These are phyloP conservation scores for Lactarius tabidus DNA, from an alignment of 768 basidiomycete genomes.

Conservation along the genomic window DNA sequence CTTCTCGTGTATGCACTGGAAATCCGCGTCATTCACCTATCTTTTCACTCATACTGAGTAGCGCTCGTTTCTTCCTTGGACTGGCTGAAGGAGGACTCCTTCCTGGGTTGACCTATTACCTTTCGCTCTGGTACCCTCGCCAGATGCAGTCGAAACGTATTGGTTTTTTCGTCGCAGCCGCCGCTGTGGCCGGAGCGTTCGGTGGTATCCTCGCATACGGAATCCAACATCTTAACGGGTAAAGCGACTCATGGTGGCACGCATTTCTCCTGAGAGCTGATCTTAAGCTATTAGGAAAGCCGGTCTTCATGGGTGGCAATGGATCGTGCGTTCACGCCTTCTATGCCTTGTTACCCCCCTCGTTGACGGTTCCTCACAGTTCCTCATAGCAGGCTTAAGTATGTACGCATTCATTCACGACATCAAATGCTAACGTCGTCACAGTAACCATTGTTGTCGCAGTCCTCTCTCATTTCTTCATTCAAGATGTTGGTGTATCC, in stretches of 20 bases:
- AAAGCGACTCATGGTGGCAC: background rate
- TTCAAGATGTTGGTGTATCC: slow-evolving; percentile 36
- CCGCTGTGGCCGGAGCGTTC: slow-evolving; percentile 48
- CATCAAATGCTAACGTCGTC: background rate
- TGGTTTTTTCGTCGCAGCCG: slow-evolving; percentile 62
- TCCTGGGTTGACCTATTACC: slow-evolving; percentile 41
- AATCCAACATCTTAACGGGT: slow-evolving; percentile 45
- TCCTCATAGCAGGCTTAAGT: slow-evolving; percentile 45
- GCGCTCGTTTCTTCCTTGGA: slow-evolving; percentile 43
- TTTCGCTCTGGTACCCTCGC: slow-evolving; percentile 59
- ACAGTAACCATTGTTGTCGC: slow-evolving; percentile 35
- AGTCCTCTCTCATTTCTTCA: slow-evolving; percentile 37
- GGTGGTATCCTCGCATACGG: slow-evolving; percentile 48
- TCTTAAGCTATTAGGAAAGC: slow-evolving; percentile 25
- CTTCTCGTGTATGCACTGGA: slow-evolving; percentile 37
- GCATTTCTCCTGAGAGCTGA: background rate
- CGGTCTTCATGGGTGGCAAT: slow-evolving; percentile 42
- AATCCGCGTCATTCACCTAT: background rate
- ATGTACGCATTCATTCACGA: background rate
- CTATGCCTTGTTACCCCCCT: background rate
- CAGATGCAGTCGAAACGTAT: slow-evolving; percentile 54
- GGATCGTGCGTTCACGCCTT: slow-evolving; percentile 40
- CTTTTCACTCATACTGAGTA: slow-evolving; percentile 19
- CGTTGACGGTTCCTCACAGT: slow-evolving; percentile 29
- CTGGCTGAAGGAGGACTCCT: slow-evolving; percentile 44